Base-by-base conservation (phyloP, 2,329 filamentous ascomycete genomes). In the Chalaropsis ovoidea region DNA sequence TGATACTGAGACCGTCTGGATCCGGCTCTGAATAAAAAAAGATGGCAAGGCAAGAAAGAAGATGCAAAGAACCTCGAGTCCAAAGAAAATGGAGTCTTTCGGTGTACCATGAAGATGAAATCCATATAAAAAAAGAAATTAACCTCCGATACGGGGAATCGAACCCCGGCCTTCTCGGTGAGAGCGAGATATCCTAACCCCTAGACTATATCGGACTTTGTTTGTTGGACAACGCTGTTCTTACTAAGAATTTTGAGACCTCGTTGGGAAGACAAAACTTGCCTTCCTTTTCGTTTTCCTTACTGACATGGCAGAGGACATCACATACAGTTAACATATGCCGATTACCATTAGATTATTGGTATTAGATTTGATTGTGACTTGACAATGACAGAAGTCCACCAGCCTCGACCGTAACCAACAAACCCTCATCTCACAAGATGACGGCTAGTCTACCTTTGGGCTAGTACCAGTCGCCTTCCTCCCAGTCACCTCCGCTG, bases 161-260 rank as follows among this genome's bases (percentile, higher is more conserved):
- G 68, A 70, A 70, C 69, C 69, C 69, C 63, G 69, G 67, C 67
- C 68, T 67, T 63, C 67, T 66, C 69, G 68, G 69, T 66, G 67
- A 68, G 62, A 68, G 65, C 67, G 65, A 66, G 65, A 67, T 65
- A 68, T 68, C 62, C 65, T 68, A 68, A 60, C 67, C 67, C 62
- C 60, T 67, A 68, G 62, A 67, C 67, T 58, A 68, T 65, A 67
- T 65, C 65, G 65, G 67, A 68, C 56, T 43, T 45, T 27, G 13
- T 24, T n/a, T 35, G 3, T 43, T 11, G 17, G 10, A 43, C 2
- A 17, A 11, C 17, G 42, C 31, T 3, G 10, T 13, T 17, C 42
- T 43, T 43, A 43, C 17, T 31, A 31, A 31, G 6, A 2, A 31
- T 31, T 31, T 31, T 31, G 31, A 31, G 3, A 3, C 6, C 31